Conservation (phyloP, 192 early-diverging fungal genomes). For the Coemansia sp. region DNA sequence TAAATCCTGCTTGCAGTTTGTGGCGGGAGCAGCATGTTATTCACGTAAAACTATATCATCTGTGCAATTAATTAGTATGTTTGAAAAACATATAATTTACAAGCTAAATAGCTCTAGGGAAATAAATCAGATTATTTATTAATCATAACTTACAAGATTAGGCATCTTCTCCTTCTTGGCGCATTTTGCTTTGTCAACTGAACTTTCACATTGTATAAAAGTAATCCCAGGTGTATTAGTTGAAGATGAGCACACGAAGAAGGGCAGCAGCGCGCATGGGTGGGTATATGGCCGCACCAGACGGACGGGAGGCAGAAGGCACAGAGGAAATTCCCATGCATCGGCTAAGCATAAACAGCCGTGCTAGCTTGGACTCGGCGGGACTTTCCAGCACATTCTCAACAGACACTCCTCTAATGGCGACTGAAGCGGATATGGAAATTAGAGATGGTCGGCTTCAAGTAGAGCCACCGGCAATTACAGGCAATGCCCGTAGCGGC, state of each 20-base stretch:
- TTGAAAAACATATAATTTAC: no score
- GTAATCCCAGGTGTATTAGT: no score
- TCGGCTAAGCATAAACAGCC: conserved; percentile 27
- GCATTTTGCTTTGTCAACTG: no score
- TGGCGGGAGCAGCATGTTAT: no score
- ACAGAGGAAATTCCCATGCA: conserved; percentile 37
- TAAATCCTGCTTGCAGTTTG: no score
- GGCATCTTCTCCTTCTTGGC: no score
- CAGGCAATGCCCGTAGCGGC: background rate
- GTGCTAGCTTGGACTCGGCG: conserved; percentile 10
- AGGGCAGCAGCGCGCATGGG: conserved; percentile 14
- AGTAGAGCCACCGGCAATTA: background rate
- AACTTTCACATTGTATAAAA: no score
- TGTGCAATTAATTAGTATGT: no score
- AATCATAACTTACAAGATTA: no score
- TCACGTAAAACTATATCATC: no score
- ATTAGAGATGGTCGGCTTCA: background rate
- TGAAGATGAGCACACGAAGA: conserved; percentile 40
- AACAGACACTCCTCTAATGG: conserved; percentile 49
- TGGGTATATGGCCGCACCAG: background rate
- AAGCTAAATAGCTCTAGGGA: no score
- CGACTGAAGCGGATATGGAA: conserved; percentile 23
- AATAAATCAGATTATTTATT: no score
- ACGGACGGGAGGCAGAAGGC: background rate
- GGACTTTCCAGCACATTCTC: conserved; percentile 38